Conservation (phyloP, 352 stramenopile genomes). For the Phytophthora cryptogea region DNA sequence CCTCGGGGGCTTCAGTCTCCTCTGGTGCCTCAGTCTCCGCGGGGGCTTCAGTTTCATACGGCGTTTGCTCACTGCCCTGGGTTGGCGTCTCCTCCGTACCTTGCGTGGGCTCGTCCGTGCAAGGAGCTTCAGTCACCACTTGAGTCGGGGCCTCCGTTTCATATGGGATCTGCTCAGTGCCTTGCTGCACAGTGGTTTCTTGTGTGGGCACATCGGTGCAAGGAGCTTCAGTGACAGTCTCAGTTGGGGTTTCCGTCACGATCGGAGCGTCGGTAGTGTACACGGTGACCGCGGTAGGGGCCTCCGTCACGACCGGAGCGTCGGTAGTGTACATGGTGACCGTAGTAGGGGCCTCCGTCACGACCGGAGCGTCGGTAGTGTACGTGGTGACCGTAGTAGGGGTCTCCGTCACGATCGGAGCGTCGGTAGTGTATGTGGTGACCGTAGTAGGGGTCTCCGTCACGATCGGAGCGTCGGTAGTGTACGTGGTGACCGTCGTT, state of each 20-base stretch:
- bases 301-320: not conserved
- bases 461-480: slow-evolving; percentile 1
- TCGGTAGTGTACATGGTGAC: slow-evolving; percentile 1
- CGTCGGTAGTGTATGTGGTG: not conserved
- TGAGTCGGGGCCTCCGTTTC: not conserved
- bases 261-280: not conserved
- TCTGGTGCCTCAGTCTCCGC: too few species aligned
- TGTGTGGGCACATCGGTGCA: slow-evolving; percentile 2
- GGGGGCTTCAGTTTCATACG: not conserved
- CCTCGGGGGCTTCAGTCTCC: too few species aligned
- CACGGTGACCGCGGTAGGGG: not conserved
- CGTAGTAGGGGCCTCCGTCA: not conserved
- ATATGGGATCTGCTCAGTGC: not conserved
- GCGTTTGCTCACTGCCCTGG: not conserved
- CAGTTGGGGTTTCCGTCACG: not conserved
- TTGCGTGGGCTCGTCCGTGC: not conserved
- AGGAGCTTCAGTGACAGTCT: slow-evolving; percentile 2
- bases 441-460: not conserved
- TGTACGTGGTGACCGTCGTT: slow-evolving; percentile 9
- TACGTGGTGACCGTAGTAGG: slow-evolving; percentile 1
- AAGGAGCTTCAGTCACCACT: slow-evolving; percentile 13
- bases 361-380: not conserved
- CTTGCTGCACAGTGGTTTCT: slow-evolving; percentile 3
- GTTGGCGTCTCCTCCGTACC: too few species aligned
- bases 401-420: not conserved